These are phyloP conservation scores for Elongisporangium anandrum DNA, from an alignment of 352 stramenopile genomes.

Conservation along the genomic window DNA sequence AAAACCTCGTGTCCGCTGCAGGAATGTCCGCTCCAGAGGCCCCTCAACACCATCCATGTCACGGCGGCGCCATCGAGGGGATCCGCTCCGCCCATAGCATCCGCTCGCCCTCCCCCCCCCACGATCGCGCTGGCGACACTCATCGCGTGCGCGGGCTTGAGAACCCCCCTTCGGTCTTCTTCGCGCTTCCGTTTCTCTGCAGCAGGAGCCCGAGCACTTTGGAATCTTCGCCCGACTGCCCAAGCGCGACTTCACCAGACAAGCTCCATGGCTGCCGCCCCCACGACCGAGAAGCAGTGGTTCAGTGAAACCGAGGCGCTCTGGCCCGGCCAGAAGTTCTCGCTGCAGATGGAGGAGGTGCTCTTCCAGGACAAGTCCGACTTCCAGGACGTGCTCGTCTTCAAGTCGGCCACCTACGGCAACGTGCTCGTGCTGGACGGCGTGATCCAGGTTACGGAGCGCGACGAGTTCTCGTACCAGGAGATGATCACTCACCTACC, in stretches of 20 bases:
- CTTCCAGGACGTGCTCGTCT: constrained; percentile 98
- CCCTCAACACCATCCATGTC: background rate
- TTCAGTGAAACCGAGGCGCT: constrained; percentile 95
- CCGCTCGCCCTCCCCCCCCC: background rate
- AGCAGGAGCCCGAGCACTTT: background rate
- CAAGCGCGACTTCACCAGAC: constrained; percentile 3
- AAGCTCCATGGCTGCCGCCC: constrained; percentile 24
- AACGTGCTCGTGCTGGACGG: constrained; percentile 98
- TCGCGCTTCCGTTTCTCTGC: background rate
- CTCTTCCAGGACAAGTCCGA: constrained; percentile 96
- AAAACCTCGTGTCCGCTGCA: constrained; percentile 1
- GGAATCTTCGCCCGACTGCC: background rate
- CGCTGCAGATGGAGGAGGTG: constrained; percentile 91
- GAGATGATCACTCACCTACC: constrained; percentile 99
- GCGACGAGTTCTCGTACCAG: constrained; percentile 99
- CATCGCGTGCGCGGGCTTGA: background rate
- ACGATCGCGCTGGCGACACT: background rate
- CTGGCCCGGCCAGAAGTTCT: constrained; percentile 92
- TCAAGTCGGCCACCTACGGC: constrained; percentile 97
- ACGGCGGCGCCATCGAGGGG: background rate
- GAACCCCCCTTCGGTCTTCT: background rate
- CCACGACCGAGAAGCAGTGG: constrained; percentile 73
- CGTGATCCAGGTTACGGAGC: constrained; percentile 98
- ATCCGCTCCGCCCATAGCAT: background rate
- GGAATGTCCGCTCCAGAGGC: background rate